phyloP scores from a whole-genome alignment of 2,329 filamentous ascomycete species.

The Neospermospora avenae region DNA sequence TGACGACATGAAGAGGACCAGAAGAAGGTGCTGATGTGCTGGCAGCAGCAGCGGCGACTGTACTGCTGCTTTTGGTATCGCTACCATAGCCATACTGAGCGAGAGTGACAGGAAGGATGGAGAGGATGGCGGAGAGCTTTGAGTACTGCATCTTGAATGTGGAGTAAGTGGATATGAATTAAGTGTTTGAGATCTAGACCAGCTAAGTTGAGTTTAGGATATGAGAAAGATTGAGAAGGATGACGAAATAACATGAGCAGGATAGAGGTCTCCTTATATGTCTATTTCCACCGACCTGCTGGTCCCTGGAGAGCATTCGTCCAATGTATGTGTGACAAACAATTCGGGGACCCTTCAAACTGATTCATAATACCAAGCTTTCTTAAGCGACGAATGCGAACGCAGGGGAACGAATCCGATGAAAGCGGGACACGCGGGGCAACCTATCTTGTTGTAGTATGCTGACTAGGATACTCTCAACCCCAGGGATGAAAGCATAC shows the following conservation, averaged over 20 bases:
- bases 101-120: constrained; percentile 23
- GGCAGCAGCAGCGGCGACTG: constrained; percentile 12
- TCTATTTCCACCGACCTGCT: neutral
- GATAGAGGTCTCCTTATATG: neutral
- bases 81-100: constrained; percentile 17
- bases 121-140: constrained; percentile 21
- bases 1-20: constrained; percentile 33
- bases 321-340: neutral
- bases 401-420: neutral
- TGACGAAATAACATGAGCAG: neutral
- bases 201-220: neutral
- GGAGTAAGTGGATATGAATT: constrained; percentile 17
- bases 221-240: constrained; percentile 1
- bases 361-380: constrained; percentile 7
- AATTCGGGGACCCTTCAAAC: neutral
- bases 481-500: neutral
- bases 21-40: constrained; percentile 19
- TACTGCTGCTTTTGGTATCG: constrained; percentile 15
- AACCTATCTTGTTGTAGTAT: neutral
- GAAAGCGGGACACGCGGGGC: neutral
- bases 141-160: constrained; percentile 28
- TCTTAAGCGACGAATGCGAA: neutral
- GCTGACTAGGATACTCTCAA: neutral
- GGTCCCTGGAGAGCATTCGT: neutral
- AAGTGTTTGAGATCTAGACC: constrained; percentile 3